Evolutionary conservation across 73 alveolate genomes (phyloP).

Genomic region (Tetrahymena malaccensis): DNA sequence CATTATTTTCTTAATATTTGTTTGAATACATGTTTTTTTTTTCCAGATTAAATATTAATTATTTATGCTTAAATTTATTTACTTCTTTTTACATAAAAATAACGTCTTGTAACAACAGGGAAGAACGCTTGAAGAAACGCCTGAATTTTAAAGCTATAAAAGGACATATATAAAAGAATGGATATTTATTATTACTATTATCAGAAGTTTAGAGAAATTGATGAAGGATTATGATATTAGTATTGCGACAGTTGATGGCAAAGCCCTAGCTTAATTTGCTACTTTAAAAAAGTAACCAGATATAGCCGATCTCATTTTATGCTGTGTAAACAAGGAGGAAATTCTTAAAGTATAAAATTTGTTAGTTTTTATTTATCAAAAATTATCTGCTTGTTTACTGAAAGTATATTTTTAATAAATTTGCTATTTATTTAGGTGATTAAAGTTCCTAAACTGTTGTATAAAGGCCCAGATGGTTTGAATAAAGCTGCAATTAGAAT

Average conservation of each 20-base stretch:
- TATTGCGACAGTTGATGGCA: not conserved
- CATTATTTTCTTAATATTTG: too few relatives aligned
- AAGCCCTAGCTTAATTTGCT: not conserved
- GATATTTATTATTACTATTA: not conserved
- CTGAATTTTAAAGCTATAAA: not conserved
- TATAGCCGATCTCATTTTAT: not conserved
- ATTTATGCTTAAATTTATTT: too few relatives aligned
- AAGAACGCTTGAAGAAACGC: not conserved
- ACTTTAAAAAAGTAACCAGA: not conserved
- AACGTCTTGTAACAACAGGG: not conserved
- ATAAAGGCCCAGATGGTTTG: constrained; percentile 60
- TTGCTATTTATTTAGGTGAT: not conserved
- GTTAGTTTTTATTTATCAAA: too few relatives aligned
- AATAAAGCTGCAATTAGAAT: constrained; percentile 58
- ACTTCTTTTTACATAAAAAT: too few relatives aligned
- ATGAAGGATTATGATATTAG: not conserved
- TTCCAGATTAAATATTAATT: too few relatives aligned
- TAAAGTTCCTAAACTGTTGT: constrained; percentile 52
- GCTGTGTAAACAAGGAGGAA: not conserved
- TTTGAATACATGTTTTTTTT: not conserved
- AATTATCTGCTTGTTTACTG: not conserved
- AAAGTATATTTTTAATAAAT: not conserved
- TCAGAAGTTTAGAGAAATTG: not conserved
- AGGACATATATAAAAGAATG: not conserved
- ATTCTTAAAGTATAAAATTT: not conserved